These are phyloP conservation scores for Inga laurina DNA, from an alignment of 306 rosid species.

Conservation along the genomic window DNA sequence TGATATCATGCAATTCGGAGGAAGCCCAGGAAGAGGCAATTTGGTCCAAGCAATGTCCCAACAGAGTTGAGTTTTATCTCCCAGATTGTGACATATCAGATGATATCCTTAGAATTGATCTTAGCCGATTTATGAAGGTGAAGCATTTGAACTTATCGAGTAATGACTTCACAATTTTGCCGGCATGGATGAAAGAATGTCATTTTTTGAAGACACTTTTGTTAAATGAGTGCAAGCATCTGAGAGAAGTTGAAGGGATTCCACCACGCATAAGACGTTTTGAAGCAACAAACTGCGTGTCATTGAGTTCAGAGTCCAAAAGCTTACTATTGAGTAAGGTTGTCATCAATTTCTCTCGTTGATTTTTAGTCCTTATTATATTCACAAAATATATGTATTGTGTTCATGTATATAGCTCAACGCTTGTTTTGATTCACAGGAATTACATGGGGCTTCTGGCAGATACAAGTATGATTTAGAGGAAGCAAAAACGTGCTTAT, in stretches of 20 bases:
- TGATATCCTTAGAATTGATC: background rate
- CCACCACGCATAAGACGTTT: background rate
- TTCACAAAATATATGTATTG: background rate
- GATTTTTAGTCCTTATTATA: background rate
- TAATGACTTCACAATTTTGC: background rate
- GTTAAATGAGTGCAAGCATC: too few relatives aligned
- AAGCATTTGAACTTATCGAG: background rate
- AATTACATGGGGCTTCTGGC: background rate
- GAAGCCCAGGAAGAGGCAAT: background rate
- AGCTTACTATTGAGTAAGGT: background rate
- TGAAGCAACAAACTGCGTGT: background rate
- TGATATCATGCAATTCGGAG: background rate
- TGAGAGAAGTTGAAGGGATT: background rate
- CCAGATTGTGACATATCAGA: background rate
- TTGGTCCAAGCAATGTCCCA: background rate
- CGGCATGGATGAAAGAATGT: too few relatives aligned
- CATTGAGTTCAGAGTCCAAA: background rate
- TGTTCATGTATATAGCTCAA: background rate
- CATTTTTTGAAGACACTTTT: too few relatives aligned
- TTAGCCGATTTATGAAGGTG: background rate
- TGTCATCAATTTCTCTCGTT: background rate
- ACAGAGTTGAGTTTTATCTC: too few relatives aligned
- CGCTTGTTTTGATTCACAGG: background rate
- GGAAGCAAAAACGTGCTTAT: too few relatives aligned
- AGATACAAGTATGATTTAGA: too few relatives aligned